Evolutionary conservation across 2,329 filamentous ascomycete species (phyloP), one percentile per base, ranked within the genome.

Genomic region (Thyridium curvatum): DNA sequence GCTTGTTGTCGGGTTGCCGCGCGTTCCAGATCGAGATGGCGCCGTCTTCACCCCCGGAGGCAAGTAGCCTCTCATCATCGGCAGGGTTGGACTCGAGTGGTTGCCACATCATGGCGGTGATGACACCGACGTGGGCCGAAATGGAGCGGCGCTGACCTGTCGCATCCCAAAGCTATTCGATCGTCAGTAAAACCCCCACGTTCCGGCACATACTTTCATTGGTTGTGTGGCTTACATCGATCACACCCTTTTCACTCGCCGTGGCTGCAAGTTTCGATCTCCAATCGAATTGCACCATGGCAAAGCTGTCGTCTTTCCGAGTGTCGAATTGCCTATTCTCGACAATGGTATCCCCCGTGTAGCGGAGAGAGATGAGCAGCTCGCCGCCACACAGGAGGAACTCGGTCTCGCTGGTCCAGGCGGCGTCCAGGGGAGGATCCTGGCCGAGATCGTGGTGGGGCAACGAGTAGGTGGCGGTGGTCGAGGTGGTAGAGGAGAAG

Each of bases 21-120:
- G 71, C 75, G 47, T 82, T 79, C 74, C 77, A 82, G 18, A 82
- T 72, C 34, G 72, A 63, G 35, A 83, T 79, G 10, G 73, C 73
- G 17, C 76, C 76, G 47, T 83, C 78, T 44, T 82, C 77, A 3
- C 74, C 73, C 17, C 76, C 77, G 2, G 77, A 77, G 8, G 79
- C 78, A 40, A 81, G 67, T 4, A 82, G 60, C 17, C 79, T 65
- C 45, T 80, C 75, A 36, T 71, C 69, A 7, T 69, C 61, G 4
- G 51, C 39, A 1, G 50, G 40, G 2, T 55, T 54, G 12, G 56
- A 50, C 40, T 68, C 64, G 14, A 74, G 46, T 10, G 79, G 78
- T 48, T 82, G 79, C 77, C 78, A 83, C 42, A 69, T 64, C 45
- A 82, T 62, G 4, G 71, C 67, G 0, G 75, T 79, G 38, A 82